Percentiles rank a stretch among this genome's conserved stretches.
Evolutionary conservation across 192 early-diverging fungal genomes (phyloP).

Genomic region (Cladochytrium replicatum): DNA sequence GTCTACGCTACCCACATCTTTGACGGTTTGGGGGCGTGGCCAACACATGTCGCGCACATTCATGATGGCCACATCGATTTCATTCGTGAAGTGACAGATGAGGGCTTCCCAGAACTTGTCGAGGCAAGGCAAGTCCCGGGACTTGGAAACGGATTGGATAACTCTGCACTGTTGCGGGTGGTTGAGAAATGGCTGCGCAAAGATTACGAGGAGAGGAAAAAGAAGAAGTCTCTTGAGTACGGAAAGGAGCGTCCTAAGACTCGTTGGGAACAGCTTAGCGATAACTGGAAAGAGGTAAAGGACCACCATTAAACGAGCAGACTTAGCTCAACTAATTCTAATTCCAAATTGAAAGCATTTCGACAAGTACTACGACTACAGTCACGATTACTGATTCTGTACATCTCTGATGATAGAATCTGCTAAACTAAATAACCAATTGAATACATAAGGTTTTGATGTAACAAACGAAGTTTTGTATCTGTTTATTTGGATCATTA

Average conservation of each 20-base stretch:
- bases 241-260: conserved; percentile 28
- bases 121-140: conserved; percentile 7
- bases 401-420: too few species aligned
- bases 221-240: conserved; percentile 15
- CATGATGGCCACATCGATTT: conserved; percentile 39
- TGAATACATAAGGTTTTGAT: too few species aligned
- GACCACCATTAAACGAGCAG: neutral
- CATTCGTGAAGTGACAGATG: conserved; percentile 25
- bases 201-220: conserved; percentile 30
- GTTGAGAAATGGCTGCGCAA: conserved; percentile 58
- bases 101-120: conserved; percentile 46
- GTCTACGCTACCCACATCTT: conserved; percentile 80
- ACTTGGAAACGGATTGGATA: conserved; percentile 17
- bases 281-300: conserved; percentile 39
- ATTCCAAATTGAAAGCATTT: conserved; percentile 20
- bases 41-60: conserved; percentile 64
- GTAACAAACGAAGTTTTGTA: too few species aligned
- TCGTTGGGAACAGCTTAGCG: conserved; percentile 39
- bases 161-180: conserved; percentile 43
- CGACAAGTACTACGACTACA: conserved; percentile 47
- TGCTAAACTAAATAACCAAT: too few species aligned
- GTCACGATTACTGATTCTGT: conserved; percentile 6
- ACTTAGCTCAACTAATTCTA: neutral
- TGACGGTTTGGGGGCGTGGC: conserved; percentile 65
- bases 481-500: too few species aligned